Evolutionary conservation across 2,329 filamentous ascomycete genomes (phyloP).

Genomic region (Sporothrix pallida): DNA sequence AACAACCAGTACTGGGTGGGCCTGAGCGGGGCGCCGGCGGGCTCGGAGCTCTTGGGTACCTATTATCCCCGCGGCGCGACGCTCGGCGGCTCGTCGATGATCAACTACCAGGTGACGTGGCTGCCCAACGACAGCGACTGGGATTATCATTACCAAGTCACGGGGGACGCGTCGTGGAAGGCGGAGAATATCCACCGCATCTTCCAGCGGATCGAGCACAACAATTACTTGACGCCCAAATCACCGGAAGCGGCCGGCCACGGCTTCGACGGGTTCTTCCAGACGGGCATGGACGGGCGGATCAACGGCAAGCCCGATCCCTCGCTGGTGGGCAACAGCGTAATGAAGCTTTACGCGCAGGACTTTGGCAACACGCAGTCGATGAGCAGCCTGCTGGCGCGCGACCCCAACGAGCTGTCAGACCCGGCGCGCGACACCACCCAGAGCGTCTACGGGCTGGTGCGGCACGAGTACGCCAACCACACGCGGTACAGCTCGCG

Average conservation of each 20-base stretch:
- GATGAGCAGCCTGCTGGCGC: not conserved
- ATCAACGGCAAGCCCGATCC: not conserved
- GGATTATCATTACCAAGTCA: constrained; percentile 38
- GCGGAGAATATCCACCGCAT: not conserved
- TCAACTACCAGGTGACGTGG: constrained; percentile 43
- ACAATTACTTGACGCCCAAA: not conserved
- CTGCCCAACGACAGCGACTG: constrained; percentile 40
- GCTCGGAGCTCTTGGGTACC: not conserved
- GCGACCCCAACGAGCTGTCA: not conserved
- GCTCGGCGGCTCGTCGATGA: constrained; percentile 44
- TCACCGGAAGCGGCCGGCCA: not conserved
- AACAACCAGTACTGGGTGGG: not conserved
- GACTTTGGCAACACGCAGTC: not conserved
- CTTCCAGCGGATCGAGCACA: constrained; percentile 15
- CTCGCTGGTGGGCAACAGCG: not conserved
- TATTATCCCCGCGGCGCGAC: constrained; percentile 38
- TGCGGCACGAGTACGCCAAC: not conserved
- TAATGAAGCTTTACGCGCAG: not conserved
- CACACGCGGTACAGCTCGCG: not conserved
- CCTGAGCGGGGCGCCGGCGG: not conserved
- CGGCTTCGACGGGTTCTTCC: constrained; percentile 1
- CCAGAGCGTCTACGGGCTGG: not conserved
- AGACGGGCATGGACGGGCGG: not conserved
- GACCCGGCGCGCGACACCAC: not conserved
- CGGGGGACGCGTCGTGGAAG: constrained; percentile 38